Evolutionary conservation across 2,329 filamentous ascomycete species (phyloP), one percentile per base, ranked within the genome.

Genomic region (Aureobasidium melanogenum): DNA sequence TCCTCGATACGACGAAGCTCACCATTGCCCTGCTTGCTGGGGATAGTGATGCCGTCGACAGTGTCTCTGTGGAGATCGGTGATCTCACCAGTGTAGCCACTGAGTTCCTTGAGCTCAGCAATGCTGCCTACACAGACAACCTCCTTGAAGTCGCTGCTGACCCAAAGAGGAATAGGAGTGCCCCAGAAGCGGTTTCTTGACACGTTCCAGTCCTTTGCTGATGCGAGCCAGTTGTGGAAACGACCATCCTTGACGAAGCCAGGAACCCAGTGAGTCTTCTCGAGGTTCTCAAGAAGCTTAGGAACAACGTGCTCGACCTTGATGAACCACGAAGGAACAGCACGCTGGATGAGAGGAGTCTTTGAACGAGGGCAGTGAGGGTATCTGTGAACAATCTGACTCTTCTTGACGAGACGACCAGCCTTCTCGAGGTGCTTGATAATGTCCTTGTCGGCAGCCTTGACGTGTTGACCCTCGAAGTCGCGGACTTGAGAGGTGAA

Each of bases 321-420:
- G 69, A 97, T 88, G 72, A 97, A 97, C 93, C 93, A 97, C 0
- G 91, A 91, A 9, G 92, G 89, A 19, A 97, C 91, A 28, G 93
- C 91, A 66, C 89, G 85, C 76, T 96, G 94, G 68, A 97, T 96
- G 64, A 97, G 81, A 32, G 91, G 93, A 0, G 90, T 97, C 71
- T 97, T 93, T n/a, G 91, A 96, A 63, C 93, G 85, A 77, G 89
- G 91, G 74, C 93, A 97, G 83, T 93, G 93, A 22, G 91, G 91
- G 73, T 96, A 95, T 68, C 89, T 93, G 78, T 97, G 93, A 71
- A 83, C 90, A 64, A 96, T 83, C 74, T 95, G 90, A 52, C 89
- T 90, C 66, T 96, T 91, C 32, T 91, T 88, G 38, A 96, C 81
- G 56, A 97, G 72, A 59, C 91, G 85, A 15, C 88, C 90, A 22